Evolutionary conservation across 2,329 filamentous ascomycete genomes (phyloP), one percentile per base, ranked within the genome.

Genomic region (Ophiostoma pallidulum): DNA sequence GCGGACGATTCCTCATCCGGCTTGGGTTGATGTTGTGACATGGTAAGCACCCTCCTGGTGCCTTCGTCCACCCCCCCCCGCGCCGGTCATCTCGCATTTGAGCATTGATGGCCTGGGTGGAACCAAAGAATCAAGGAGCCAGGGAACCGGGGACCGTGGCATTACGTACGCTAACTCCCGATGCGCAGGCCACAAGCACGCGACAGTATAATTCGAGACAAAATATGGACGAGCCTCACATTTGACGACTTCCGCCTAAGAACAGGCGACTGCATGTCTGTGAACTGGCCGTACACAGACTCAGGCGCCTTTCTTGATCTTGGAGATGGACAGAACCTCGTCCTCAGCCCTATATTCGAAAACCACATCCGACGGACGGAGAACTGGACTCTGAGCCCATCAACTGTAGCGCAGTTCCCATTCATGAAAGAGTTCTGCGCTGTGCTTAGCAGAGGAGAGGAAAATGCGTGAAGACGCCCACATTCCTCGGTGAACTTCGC

Each of bases 21-120:
- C 55, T 1, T 60, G 58, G 58, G 52, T 59, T 31, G 57, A 59
- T 41, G 48, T 53, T 5, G 51, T 60, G 3, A 45, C 37, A 1
- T 48, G 49, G 40, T 42, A 12, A 20, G 38, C 36, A 22, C 6
- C 24, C 6, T 18, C 8, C 28, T n/a, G n/a, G n/a, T n/a, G n/a
- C n/a, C n/a, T n/a, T n/a, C n/a, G n/a, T n/a, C n/a, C n/a, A n/a
- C n/a, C n/a, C n/a, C n/a, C n/a, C n/a, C n/a, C n/a, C n/a, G n/a
- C n/a, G n/a, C n/a, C n/a, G n/a, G n/a, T n/a, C n/a, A n/a, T n/a
- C n/a, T n/a, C n/a, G n/a, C n/a, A n/a, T n/a, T n/a, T n/a, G n/a
- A n/a, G n/a, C n/a, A n/a, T n/a, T n/a, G n/a, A n/a, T n/a, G n/a
- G n/a, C n/a, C n/a, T n/a, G n/a, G n/a, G n/a, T n/a, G n/a, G n/a